Percentiles rank a stretch among this genome's conserved stretches.
Evolutionary conservation across 179 eudicot species (phyloP).

Genomic region (Nepenthes alata): DNA sequence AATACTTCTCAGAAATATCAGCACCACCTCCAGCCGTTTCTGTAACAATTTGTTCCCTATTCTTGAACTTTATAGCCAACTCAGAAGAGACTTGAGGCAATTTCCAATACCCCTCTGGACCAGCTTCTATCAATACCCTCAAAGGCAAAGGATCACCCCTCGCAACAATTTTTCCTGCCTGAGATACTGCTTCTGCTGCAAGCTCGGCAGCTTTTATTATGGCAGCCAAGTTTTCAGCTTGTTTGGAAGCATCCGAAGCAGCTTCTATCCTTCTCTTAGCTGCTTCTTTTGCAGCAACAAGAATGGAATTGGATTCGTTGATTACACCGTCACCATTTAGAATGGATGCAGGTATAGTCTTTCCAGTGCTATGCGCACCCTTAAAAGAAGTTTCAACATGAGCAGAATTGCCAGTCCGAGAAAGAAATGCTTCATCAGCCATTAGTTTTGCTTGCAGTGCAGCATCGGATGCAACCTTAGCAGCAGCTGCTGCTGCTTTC

Average conservation of each 20-base stretch:
- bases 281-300: conserved; percentile 83
- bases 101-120: conserved; percentile 83
- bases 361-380: conserved; percentile 23
- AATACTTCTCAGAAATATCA: conserved; percentile 74
- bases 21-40: neutral
- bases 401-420: conserved; percentile 13
- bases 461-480: conserved; percentile 70
- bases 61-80: conserved; percentile 9
- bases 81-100: conserved; percentile 19
- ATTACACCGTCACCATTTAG: conserved; percentile 33
- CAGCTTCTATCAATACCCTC: conserved; percentile 46
- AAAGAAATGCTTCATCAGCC: conserved; percentile 63
- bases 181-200: conserved; percentile 91
- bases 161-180: conserved; percentile 82
- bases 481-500: conserved; percentile 95
- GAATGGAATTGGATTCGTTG: conserved; percentile 35
- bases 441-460: conserved; percentile 72
- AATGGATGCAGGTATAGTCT: conserved; percentile 39
- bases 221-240: conserved; percentile 89
- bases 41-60: no score
- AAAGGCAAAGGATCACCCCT: conserved; percentile 71
- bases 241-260: conserved; percentile 85
- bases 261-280: conserved; percentile 78
- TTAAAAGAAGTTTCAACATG: conserved; percentile 8
- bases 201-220: conserved; percentile 93